Base-by-base conservation (phyloP, 192 early-diverging fungal genomes). In the Mortierella antarctica region DNA sequence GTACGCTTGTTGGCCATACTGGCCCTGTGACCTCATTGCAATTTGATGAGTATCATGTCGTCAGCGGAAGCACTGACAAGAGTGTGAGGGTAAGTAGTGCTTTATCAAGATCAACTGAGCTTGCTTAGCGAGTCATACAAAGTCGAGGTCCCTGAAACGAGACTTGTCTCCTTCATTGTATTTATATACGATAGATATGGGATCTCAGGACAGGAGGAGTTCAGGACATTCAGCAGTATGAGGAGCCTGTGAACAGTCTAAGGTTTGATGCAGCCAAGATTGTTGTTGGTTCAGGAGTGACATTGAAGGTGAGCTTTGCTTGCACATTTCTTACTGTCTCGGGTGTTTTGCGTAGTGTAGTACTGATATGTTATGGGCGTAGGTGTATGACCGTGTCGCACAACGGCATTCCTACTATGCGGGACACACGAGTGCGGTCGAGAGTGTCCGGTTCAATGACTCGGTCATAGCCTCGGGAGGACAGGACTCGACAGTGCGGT, bases 121-220 rank as follows among this genome's bases (percentile, higher is more conserved):
- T 65, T 7, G 44, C 4, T 65, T 10, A 7, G 40, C 11, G 42
- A 11, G 13, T 21, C 14, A 12, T n/a, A 8, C 41, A 41, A 7
- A 41, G 5, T 58, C n/a, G 21, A 10, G 17, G 21, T 14, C 21
- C 11, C 1, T 48, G 1, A 11, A 60, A 8, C 5, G 11, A 31
- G 14, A 20, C 46, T 18, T 23, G n/a, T 14, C 7, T 20, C n/a
- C 2, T 44, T 46, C n/a, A 10, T 7, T 12, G 13, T 71, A 2
- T n/a, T 57, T 4, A 39, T 20, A 44, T 55, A 51, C 44, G 20
- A 50, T 71, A 91, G 82, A 84, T 94, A 41, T 95, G 93, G 93
- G 93, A 95, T 63, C 57, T 94, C 52, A 85, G 93, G n/a, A 92
- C 89, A 14, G 92, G 92, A 46, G 83, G 84, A 0, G 80, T 88